Conservation (phyloP, 2,329 filamentous ascomycete genomes). For the Fusarium annulatum region DNA sequence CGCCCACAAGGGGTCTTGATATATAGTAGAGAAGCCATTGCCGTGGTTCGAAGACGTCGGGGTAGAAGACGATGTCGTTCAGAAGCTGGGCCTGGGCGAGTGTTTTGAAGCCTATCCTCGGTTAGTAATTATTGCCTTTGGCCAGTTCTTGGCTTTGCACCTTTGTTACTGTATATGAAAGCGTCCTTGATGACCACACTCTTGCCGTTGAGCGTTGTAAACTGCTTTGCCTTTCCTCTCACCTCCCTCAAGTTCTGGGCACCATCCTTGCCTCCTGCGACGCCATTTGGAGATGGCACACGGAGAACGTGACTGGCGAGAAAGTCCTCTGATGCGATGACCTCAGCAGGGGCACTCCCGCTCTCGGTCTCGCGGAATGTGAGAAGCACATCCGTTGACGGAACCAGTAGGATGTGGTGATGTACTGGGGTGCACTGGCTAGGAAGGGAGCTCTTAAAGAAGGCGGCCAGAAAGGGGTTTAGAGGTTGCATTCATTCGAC, state of each 20-base stretch:
- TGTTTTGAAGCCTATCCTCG: conserved; percentile 81
- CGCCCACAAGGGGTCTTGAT: conserved; percentile 85
- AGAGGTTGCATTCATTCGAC: conserved; percentile 85
- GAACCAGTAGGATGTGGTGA: conserved; percentile 93
- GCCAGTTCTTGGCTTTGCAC: conserved; percentile 55
- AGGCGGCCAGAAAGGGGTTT: conserved; percentile 98
- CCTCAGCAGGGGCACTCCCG: conserved; percentile 79
- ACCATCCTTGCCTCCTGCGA: conserved; percentile 66
- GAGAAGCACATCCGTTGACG: conserved; percentile 90
- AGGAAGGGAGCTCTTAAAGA: conserved; percentile 95
- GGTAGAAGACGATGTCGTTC: conserved; percentile 86
- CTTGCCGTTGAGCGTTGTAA: conserved; percentile 89
- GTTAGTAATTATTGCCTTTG: conserved; percentile 39
- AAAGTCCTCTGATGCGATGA: conserved; percentile 92
- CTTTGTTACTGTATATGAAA: conserved; percentile 95
- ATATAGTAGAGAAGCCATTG: conserved; percentile 99
- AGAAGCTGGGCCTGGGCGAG: conserved; percentile 90
- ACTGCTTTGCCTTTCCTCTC: conserved; percentile 93
- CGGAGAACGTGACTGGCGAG: conserved; percentile 96
- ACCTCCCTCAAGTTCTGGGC: conserved; percentile 80
- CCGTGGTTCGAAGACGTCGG: conserved; percentile 86
- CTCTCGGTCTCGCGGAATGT: conserved; percentile 89
- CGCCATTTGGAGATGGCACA: conserved; percentile 69
- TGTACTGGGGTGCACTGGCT: conserved; percentile 91
- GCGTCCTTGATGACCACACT: conserved; percentile 95